phyloP scores from a whole-genome alignment of 2,329 filamentous ascomycete genomes.

The Colletotrichum sojae region DNA sequence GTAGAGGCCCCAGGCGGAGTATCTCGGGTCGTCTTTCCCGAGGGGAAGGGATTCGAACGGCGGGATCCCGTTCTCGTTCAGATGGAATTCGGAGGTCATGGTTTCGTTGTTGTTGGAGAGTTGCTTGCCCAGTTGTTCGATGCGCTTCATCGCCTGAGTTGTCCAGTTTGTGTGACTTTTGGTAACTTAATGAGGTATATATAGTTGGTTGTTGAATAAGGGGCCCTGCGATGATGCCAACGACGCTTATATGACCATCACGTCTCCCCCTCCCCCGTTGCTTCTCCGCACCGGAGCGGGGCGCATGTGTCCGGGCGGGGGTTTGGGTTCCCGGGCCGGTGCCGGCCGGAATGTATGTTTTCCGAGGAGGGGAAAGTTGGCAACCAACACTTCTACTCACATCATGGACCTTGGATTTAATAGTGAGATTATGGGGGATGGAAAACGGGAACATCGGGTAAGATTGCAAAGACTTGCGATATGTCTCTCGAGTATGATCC shows the following conservation, averaged over 20 bases:
- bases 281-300: too few relatives aligned
- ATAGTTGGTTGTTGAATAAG: too few relatives aligned
- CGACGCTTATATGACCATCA: too few relatives aligned
- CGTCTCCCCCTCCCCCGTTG: too few relatives aligned
- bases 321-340: not conserved
- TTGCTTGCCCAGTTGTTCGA: slow-evolving; percentile 12
- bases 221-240: too few relatives aligned
- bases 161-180: too few relatives aligned
- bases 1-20: slow-evolving; percentile 64
- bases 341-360: slow-evolving; percentile 5
- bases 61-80: slow-evolving; percentile 60
- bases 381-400: not conserved
- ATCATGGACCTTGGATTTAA: too few relatives aligned
- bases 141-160: slow-evolving; percentile 14
- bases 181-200: too few relatives aligned
- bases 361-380: not conserved
- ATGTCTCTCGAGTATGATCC: too few relatives aligned
- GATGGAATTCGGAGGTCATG: slow-evolving; percentile 1
- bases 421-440: too few relatives aligned
- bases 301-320: not conserved
- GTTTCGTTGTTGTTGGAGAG: not conserved
- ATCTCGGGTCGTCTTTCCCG: slow-evolving; percentile 60
- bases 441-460: too few relatives aligned
- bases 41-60: slow-evolving; percentile 63
- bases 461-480: too few relatives aligned